Base-by-base conservation (phyloP, 192 early-diverging fungal species). In the Thamnidium elegans region DNA sequence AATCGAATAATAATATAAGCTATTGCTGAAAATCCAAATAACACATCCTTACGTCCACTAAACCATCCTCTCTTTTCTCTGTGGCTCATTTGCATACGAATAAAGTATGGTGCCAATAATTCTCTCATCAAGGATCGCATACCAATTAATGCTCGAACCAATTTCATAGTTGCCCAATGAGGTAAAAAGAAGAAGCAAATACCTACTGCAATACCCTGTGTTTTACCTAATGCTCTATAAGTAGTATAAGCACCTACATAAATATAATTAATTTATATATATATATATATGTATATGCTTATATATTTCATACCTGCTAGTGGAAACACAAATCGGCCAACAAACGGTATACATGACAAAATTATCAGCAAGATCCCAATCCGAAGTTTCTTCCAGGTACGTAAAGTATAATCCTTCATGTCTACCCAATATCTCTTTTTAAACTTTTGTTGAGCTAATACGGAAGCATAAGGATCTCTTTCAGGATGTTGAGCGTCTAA, bases 101-200 rank as follows among this genome's bases (percentile, higher is more conserved):
- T 72, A 71, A 87, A 87, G 69, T 85, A 87, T n/a, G 85, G 85
- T 42, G 85, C 85, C 39, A 87, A 46, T 15, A 87, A 62, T 70
- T 87, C 85, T 15, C 85, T 76, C 53, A 77, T 85, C 45, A 87
- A 61, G 1, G 76, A 64, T 32, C 84, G 70, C 66, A 79, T 79
- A 21, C 74, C 78, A 65, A 84, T 72, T 52, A 84, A 76, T 1
- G 75, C 77, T 53, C 80, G 71, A 14, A 87, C 59, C 2, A 82
- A 14, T 26, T 62, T 68, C 15, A 71, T 68, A 6, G 71, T 74
- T 6, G 74, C 34, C 43, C 67, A 74, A 20, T 58, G 56, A 17
- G 79, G 81, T 47, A 81, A 51, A n/a, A 76, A 64, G 19, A 77
- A 73, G 17, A 76, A 82, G 7, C 70, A 75, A 0, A 75, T 31